phyloP scores from a whole-genome alignment of 441 rosid species.

The Corymbia calophylla region DNA sequence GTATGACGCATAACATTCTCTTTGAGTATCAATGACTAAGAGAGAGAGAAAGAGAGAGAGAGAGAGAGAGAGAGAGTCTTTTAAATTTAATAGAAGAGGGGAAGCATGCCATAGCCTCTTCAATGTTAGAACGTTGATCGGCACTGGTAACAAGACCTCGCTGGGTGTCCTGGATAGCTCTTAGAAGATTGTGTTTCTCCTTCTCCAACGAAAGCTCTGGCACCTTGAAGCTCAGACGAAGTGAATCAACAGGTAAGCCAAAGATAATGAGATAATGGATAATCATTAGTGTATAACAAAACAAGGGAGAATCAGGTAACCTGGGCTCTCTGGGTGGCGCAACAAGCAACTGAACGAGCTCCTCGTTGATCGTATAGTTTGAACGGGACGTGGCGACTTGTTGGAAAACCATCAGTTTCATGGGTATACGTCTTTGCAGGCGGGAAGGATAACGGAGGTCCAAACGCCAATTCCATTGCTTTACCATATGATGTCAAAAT shows the following conservation, averaged over 20 bases:
- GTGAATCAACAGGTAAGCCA: not conserved
- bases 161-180: conserved; percentile 66
- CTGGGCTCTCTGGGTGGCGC: conserved; percentile 31
- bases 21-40: not conserved
- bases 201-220: conserved; percentile 55
- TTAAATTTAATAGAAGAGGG: not conserved
- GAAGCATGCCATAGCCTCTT: conserved; percentile 68
- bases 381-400: conserved; percentile 7
- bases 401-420: conserved; percentile 17
- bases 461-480: conserved; percentile 51
- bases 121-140: conserved; percentile 69
- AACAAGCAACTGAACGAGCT: conserved; percentile 33
- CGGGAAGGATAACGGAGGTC: conserved; percentile 24
- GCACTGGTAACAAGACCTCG: conserved; percentile 57
- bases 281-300: not conserved
- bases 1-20: not conserved
- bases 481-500: not conserved
- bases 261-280: not conserved
- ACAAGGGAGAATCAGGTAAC: conserved; percentile 27
- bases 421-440: conserved; percentile 13
- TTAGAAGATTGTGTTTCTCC: conserved; percentile 58
- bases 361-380: conserved; percentile 15
- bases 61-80: not conserved
- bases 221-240: conserved; percentile 26
- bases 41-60: not conserved